Evolutionary conservation across 768 basidiomycete genomes (phyloP).

Genomic region (Kondoa subrosea): DNA sequence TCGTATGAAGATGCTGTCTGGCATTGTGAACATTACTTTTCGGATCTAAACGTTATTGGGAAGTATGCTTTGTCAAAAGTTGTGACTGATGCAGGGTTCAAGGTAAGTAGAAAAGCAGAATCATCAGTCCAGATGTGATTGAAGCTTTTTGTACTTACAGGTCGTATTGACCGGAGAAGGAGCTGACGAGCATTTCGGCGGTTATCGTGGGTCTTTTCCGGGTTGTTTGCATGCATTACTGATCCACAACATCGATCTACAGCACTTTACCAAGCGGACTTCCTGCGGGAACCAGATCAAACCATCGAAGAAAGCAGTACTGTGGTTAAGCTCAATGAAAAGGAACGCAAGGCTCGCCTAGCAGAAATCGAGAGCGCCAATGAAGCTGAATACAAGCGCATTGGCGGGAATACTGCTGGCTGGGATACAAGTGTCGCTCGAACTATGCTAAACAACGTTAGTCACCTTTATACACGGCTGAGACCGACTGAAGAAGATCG

Average conservation of each 20-base stretch:
- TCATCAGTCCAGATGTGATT: too few species aligned
- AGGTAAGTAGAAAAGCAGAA: not conserved
- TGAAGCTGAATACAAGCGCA: not conserved
- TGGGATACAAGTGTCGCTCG: not conserved
- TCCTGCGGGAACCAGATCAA: constrained; percentile 20
- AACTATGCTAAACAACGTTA: not conserved
- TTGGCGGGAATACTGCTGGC: not conserved
- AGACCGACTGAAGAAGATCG: not conserved
- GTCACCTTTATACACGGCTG: not conserved
- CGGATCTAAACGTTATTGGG: constrained; percentile 28
- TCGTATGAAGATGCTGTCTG: constrained; percentile 27
- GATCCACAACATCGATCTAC: too few species aligned
- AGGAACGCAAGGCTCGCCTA: not conserved
- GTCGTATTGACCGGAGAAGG: constrained; percentile 31
- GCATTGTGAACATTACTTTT: constrained; percentile 28
- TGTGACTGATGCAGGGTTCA: constrained; percentile 26
- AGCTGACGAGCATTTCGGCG: constrained; percentile 29
- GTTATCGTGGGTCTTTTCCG: constrained; percentile 18
- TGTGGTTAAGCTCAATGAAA: not conserved
- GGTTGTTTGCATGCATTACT: not conserved
- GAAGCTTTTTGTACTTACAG: too few species aligned
- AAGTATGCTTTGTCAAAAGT: constrained; percentile 27
- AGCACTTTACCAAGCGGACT: constrained; percentile 27
- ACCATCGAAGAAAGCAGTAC: not conserved
- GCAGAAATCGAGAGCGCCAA: not conserved